Evolutionary conservation across 352 stramenopile species (phyloP).

Genomic region (Chrysophaeum taylorii): DNA sequence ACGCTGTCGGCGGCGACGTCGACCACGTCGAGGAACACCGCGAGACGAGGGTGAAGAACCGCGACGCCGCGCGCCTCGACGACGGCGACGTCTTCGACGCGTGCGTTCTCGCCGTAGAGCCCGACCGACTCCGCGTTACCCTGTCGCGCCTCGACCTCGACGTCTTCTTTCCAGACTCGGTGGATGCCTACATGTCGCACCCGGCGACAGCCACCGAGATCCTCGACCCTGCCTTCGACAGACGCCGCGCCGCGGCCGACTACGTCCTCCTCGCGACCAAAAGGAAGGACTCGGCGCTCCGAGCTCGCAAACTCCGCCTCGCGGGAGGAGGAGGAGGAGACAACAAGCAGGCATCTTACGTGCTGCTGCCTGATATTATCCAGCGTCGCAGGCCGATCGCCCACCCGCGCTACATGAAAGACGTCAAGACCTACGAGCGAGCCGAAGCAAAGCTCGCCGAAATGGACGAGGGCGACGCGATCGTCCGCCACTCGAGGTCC

Average conservation of each 20-base stretch:
- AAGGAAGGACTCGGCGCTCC: background rate
- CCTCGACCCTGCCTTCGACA: background rate
- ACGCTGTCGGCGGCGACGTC: background rate
- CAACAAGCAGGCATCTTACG: background rate
- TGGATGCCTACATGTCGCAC: background rate
- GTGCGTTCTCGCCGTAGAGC: background rate
- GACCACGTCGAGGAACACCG: background rate
- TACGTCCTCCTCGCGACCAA: background rate
- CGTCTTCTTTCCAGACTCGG: constrained; percentile 1
- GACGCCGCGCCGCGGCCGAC: background rate
- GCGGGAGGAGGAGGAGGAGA: background rate
- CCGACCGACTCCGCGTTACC: background rate
- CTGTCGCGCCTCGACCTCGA: background rate
- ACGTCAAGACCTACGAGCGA: background rate
- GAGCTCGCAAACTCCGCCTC: background rate
- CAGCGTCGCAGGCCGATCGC: background rate
- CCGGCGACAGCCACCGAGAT: background rate
- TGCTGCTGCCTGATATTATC: too few relatives aligned
- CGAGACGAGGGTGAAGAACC: background rate
- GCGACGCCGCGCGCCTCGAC: background rate
- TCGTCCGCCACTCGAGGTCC: background rate
- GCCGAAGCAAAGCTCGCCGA: background rate
- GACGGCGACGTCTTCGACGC: background rate
- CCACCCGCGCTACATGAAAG: background rate
- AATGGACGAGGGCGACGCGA: background rate